Evolutionary conservation across 1,139 yeast species (phyloP).

Genomic region (Scheffersomyces insectosa): DNA sequence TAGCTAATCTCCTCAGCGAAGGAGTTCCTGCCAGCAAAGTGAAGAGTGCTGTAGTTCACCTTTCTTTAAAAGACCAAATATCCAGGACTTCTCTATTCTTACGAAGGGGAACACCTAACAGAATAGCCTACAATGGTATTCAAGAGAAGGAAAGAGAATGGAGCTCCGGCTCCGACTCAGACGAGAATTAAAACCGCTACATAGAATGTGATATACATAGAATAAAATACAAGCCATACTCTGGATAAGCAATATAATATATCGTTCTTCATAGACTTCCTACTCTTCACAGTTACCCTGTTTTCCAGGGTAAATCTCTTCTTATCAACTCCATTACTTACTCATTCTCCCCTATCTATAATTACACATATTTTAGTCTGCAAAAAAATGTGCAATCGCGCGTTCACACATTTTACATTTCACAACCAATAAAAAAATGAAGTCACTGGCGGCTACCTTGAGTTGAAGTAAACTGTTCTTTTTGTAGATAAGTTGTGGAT

Average conservation of each 20-base stretch:
- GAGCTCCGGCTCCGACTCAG: constrained; percentile 13
- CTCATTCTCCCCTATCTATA: no score
- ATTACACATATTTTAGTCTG: no score
- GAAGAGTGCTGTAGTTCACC: constrained; percentile 36
- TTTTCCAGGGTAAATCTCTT: not conserved
- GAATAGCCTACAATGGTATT: constrained; percentile 40
- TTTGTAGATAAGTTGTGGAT: no score
- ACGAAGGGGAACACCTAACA: constrained; percentile 38
- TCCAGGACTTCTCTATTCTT: constrained; percentile 31
- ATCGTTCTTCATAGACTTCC: not conserved
- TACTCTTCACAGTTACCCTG: not conserved
- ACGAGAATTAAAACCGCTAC: constrained; percentile 11
- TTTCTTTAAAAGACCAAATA: constrained; percentile 38
- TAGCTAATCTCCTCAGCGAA: constrained; percentile 61
- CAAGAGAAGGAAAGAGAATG: constrained; percentile 8
- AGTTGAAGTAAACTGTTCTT: no score
- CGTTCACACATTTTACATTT: no score
- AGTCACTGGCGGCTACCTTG: no score
- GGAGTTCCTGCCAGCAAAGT: constrained; percentile 52
- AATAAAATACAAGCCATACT: not conserved
- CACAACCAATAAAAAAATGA: no score
- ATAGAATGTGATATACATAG: constrained; percentile 2
- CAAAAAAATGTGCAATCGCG: no score
- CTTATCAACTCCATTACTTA: no score
- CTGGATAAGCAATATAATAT: not conserved